Evolutionary conservation across 805 yeast genomes (phyloP).

Genomic region (Kurtzmaniella cleridarum): DNA sequence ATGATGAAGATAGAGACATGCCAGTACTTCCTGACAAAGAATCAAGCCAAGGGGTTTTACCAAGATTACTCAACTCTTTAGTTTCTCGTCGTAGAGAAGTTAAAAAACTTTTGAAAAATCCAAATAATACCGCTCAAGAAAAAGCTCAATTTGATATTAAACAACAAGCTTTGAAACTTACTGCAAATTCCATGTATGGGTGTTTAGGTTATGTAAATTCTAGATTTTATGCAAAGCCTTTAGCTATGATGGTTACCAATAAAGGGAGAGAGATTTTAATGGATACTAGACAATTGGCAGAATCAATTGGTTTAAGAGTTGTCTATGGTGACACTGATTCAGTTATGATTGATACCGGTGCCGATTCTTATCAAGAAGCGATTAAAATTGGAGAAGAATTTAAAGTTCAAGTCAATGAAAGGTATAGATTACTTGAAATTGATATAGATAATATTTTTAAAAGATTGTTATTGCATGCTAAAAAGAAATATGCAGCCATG

Average conservation of each 20-base stretch:
- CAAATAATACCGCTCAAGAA: conserved; percentile 57
- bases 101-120: conserved; percentile 74
- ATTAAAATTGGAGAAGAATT: conserved; percentile 78
- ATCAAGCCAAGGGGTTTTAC: conserved; percentile 73
- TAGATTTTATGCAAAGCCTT: conserved; percentile 90
- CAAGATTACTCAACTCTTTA: conserved; percentile 72
- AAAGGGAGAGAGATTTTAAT: conserved; percentile 93
- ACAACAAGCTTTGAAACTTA: conserved; percentile 91
- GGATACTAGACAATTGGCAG: conserved; percentile 92
- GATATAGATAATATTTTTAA: conserved; percentile 94
- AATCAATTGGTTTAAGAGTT: conserved; percentile 72
- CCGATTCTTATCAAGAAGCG: conserved; percentile 64
- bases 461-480: conserved; percentile 80
- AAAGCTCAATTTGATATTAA: conserved; percentile 87
- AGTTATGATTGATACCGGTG: conserved; percentile 94
- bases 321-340: conserved; percentile 99
- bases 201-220: conserved; percentile 91
- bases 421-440: conserved; percentile 82
- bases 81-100: conserved; percentile 93
- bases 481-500: conserved; percentile 95
- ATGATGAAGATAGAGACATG: conserved; percentile 51
- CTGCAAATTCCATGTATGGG: conserved; percentile 99
- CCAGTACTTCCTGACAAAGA: conserved; percentile 64
- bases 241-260: conserved; percentile 91
- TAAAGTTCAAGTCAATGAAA: conserved; percentile 79